These are phyloP conservation scores for Oryza brachyantha DNA, from an alignment of 176 grass and related monocot species.

Conservation along the genomic window DNA sequence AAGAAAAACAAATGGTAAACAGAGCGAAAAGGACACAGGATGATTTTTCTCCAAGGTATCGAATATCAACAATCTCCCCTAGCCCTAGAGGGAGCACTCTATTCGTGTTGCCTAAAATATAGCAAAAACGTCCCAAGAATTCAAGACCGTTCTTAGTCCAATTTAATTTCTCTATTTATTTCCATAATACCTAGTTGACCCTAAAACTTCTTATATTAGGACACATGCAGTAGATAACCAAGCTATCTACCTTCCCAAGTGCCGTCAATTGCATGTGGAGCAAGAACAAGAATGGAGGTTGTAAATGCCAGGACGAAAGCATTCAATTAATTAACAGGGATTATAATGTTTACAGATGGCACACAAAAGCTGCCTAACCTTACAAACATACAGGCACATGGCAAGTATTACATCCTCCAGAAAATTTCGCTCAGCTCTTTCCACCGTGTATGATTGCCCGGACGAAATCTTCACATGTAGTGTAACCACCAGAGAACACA, in stretches of 20 bases:
- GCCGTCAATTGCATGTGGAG: background rate
- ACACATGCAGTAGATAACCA: background rate
- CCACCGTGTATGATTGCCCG: constrained; percentile 48
- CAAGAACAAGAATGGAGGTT: background rate
- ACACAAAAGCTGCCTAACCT: constrained; percentile 14
- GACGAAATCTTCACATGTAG: constrained; percentile 77
- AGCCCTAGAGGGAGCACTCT: no score
- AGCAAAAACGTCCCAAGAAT: no score
- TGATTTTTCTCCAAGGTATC: no score
- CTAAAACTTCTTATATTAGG: background rate
- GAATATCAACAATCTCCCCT: no score
- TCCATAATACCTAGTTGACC: no score
- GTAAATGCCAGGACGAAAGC: background rate
- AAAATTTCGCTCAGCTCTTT: constrained; percentile 21
- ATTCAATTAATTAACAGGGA: constrained; percentile 17
- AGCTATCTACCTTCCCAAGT: background rate
- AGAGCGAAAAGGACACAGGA: no score
- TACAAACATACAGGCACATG: constrained; percentile 28
- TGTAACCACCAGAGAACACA: constrained; percentile 58
- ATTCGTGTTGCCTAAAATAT: no score
- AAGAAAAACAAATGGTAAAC: no score
- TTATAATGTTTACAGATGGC: constrained; percentile 23
- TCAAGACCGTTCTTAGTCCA: no score
- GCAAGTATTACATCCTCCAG: background rate
- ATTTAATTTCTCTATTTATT: no score